These are phyloP conservation scores for Glycyrrhiza uralensis DNA, from an alignment of 306 rosid species.

Conservation along the genomic window DNA sequence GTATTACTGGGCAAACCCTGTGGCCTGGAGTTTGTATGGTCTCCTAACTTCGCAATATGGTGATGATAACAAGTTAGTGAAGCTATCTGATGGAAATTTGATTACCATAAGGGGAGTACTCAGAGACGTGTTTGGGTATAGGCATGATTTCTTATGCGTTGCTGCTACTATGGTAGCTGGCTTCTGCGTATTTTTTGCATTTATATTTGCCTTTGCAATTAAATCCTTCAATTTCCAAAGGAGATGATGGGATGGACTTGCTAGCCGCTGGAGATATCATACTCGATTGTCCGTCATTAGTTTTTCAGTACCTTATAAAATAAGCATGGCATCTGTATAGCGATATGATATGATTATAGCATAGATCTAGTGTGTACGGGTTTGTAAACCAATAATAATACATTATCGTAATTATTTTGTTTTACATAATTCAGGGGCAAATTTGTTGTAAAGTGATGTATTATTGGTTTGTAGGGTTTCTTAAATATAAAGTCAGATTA, in stretches of 20 bases:
- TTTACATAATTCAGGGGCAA: not conserved
- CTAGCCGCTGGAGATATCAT: constrained; percentile 3
- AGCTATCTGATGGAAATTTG: constrained; percentile 59
- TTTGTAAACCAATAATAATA: constrained; percentile 39
- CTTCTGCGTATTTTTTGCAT: constrained; percentile 79
- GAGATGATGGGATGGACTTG: constrained; percentile 49
- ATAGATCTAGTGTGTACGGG: constrained; percentile 21
- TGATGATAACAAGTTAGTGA: constrained; percentile 48
- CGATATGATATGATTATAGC: constrained; percentile 36
- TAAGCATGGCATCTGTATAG: constrained; percentile 45
- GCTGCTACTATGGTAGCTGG: constrained; percentile 79
- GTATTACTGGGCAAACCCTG: constrained; percentile 99
- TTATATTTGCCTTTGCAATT: constrained; percentile 83
- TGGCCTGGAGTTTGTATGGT: constrained; percentile 95
- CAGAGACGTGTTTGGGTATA: constrained; percentile 63
- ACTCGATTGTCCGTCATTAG: not conserved
- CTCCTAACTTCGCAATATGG: constrained; percentile 89
- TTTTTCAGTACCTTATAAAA: constrained; percentile 28
- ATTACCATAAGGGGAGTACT: constrained; percentile 49
- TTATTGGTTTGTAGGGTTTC: constrained; percentile 7
- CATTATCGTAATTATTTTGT: constrained; percentile 9
- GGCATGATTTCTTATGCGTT: constrained; percentile 71
- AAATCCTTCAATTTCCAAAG: constrained; percentile 99
- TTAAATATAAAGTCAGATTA: constrained; percentile 9
- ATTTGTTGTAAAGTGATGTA: constrained; percentile 28